Evolutionary conservation across 805 yeast species (phyloP), one percentile per base, ranked within the genome.

Genomic region (Ogataea paradorogensis): DNA sequence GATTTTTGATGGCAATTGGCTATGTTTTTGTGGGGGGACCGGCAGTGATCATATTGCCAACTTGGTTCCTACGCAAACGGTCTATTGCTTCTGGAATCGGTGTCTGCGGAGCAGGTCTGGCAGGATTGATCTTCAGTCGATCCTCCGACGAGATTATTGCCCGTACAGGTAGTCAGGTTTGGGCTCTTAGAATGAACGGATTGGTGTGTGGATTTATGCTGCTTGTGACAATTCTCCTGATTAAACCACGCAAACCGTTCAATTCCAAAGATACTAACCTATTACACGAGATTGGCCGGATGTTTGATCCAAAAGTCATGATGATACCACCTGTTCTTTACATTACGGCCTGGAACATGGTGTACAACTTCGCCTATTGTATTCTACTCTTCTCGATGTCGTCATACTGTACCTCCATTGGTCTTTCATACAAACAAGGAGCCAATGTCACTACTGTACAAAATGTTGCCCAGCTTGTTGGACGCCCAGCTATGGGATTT

Each of bases 91-190:
- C 69, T 52, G 80, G 81, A 4, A 54, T 74, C 18, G 66, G 74
- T 2, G 61, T 71, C 18, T 51, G 70, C 15, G 82, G 82, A 8
- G 67, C 78, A 4, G 82, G 81, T 27, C 48, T 74, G 1, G 78
- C 80, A 23, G 82, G 80, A 43, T 65, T 73, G 7, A 43, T 71
- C 18, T 73, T 69, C 52, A 61, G 75, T 5, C 51, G 73, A 34
- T 61, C 73, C 0, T 60, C 63, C 9, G 65, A 71, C 38, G 65
- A 66, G 11, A 56, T 76, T 42, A 67, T 76, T 11, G 51, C 60
- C 5, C 59, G 55, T 11, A 61, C 68, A 7, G 72, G 74, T 1
- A 55, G 67, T 40, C 72, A 73, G 27, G 59, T 54, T 37, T 70
- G 74, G 77, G 74, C 78, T 4, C 55, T 73, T 10, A 56, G 79